phyloP scores from a whole-genome alignment of 169 alveolate genomes.

The Plasmodium vinckei region DNA sequence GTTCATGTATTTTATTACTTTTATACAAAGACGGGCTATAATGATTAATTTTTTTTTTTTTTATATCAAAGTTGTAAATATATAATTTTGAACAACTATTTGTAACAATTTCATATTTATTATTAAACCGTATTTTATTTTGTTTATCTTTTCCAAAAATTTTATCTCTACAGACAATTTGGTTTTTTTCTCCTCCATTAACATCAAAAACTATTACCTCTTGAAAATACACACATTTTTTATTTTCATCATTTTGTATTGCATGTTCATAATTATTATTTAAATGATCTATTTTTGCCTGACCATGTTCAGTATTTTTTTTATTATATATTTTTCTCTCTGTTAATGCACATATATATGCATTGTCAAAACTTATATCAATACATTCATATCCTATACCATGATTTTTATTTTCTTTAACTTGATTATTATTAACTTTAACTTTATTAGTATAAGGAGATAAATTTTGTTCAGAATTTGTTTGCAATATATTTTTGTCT shows the following conservation, averaged over 20 bases:
- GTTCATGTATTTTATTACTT: conserved; percentile 68
- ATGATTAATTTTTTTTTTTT: conserved; percentile 50
- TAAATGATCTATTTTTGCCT: not conserved
- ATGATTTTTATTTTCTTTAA: not conserved
- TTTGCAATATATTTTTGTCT: not conserved
- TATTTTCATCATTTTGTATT: not conserved
- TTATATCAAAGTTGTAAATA: conserved; percentile 63
- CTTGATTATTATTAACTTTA: not conserved
- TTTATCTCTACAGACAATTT: conserved; percentile 57
- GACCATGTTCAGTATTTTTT: not conserved
- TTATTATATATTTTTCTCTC: conserved; percentile 37
- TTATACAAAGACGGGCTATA: conserved; percentile 76
- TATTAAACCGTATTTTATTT: conserved; percentile 64
- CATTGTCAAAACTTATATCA: conserved; percentile 70
- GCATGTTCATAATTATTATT: not conserved
- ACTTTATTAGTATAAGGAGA: not conserved
- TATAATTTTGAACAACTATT: conserved; percentile 67
- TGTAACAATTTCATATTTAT: conserved; percentile 58
- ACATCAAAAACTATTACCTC: conserved; percentile 51
- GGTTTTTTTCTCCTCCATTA: conserved; percentile 37
- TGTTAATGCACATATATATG: conserved; percentile 74
- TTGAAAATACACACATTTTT: conserved; percentile 30
- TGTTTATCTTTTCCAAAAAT: conserved; percentile 62
- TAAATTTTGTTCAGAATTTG: not conserved
- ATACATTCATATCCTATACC: conserved; percentile 61